phyloP scores from a whole-genome alignment of 345 rosid genomes.

The Raphanus sativus region DNA sequence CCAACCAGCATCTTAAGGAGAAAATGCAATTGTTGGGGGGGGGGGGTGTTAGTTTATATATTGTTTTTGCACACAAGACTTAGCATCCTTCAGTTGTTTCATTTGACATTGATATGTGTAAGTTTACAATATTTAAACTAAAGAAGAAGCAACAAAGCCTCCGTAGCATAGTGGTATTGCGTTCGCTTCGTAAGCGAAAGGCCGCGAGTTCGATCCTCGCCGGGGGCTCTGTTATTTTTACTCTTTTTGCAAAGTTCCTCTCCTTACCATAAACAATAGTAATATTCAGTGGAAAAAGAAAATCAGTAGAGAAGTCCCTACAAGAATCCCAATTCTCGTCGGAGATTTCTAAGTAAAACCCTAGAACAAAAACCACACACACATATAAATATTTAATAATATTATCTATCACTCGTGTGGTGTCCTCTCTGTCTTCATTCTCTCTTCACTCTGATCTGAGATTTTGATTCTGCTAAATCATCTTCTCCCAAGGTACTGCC shows the following conservation, averaged over 20 bases:
- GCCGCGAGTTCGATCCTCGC: conserved; percentile 99
- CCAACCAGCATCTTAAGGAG: too few species aligned
- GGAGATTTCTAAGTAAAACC: conserved; percentile 40
- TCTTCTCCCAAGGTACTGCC: conserved; percentile 23
- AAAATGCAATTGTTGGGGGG: too few species aligned
- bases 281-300: too few species aligned
- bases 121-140: too few species aligned
- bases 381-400: not conserved
- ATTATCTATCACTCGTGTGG: not conserved
- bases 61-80: too few species aligned
- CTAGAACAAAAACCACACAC: conserved; percentile 8
- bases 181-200: conserved; percentile 99
- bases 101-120: too few species aligned
- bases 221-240: conserved; percentile 42
- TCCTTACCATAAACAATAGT: too few species aligned
- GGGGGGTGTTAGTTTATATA: too few species aligned
- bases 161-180: conserved; percentile 99
- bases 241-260: too few species aligned
- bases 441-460: conserved; percentile 8
- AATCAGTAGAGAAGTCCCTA: conserved; percentile 3
- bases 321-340: conserved; percentile 17
- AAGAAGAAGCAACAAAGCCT: conserved; percentile 33
- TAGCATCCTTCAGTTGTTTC: too few species aligned
- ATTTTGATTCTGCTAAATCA: not conserved
- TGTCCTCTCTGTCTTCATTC: conserved; percentile 9